phyloP scores from a whole-genome alignment of 495 filamentous ascomycete genomes.

The Trichocladium antarcticum region DNA sequence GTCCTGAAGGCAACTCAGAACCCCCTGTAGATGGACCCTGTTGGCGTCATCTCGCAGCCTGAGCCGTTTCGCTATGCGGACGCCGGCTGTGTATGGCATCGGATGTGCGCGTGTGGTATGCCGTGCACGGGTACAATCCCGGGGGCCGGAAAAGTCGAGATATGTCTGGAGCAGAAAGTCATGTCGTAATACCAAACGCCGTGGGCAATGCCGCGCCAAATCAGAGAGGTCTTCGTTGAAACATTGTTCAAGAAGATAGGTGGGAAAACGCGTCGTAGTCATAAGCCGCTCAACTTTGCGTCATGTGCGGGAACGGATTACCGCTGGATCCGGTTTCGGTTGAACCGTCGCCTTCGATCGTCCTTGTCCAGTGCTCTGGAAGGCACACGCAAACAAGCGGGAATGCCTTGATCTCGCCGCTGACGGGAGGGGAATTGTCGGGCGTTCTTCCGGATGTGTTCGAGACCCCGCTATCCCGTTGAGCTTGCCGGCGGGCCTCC shows the following conservation, averaged over 20 bases:
- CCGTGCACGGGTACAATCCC: too few relatives aligned
- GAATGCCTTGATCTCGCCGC: slow-evolving; percentile 94
- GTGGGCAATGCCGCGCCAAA: slow-evolving; percentile 32
- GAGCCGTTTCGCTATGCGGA: too few relatives aligned
- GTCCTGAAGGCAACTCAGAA: too few relatives aligned
- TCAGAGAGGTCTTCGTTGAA: slow-evolving; percentile 19
- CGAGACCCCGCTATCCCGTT: slow-evolving; percentile 89
- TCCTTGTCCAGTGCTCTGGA: slow-evolving; percentile 94
- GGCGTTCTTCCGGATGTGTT: slow-evolving; percentile 56
- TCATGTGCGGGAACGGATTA: slow-evolving; percentile 23
- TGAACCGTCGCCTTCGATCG: slow-evolving; percentile 76
- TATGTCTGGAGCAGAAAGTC: neutral
- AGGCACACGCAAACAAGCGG: slow-evolving; percentile 95
- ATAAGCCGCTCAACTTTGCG: slow-evolving; percentile 22
- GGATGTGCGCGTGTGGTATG: too few relatives aligned
- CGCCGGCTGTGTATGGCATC: too few relatives aligned
- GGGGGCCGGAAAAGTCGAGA: too few relatives aligned
- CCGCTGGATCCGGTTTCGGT: slow-evolving; percentile 45
- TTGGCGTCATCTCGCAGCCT: too few relatives aligned
- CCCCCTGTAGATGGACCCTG: too few relatives aligned
- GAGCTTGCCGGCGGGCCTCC: slow-evolving; percentile 60
- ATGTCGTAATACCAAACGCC: slow-evolving; percentile 22
- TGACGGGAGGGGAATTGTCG: slow-evolving; percentile 52
- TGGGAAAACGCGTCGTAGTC: slow-evolving; percentile 18
- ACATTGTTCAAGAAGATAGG: slow-evolving; percentile 24